A percentile compares a stretch with the other conserved stretches of the same genome.
Conservation (phyloP, 805 yeast species). For the Tetrapisispora iriomotensis region DNA sequence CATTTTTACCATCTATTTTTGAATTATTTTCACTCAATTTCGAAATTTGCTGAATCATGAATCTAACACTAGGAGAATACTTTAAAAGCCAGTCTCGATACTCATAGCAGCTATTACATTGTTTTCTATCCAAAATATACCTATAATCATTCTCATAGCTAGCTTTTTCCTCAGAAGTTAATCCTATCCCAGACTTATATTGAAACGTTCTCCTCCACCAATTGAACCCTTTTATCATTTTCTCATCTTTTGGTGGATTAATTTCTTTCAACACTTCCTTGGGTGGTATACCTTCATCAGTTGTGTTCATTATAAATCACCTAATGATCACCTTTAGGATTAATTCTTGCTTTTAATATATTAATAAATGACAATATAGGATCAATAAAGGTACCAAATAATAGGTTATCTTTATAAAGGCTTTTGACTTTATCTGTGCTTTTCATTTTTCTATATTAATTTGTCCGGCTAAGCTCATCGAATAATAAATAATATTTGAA, state of each 20-base stretch:
- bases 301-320: too few species aligned
- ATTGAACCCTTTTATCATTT: constrained; percentile 42
- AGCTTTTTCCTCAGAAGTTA: constrained; percentile 39
- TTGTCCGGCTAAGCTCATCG: too few species aligned
- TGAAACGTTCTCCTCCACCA: constrained; percentile 75
- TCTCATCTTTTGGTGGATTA: neutral
- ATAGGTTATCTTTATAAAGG: too few species aligned
- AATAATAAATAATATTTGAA: too few species aligned
- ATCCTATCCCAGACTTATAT: constrained; percentile 62
- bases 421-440: too few species aligned
- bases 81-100: constrained; percentile 70
- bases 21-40: constrained; percentile 34
- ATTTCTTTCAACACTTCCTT: neutral
- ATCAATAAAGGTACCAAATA: too few species aligned
- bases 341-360: too few species aligned
- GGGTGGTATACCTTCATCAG: neutral
- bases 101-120: constrained; percentile 64
- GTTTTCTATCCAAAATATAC: constrained; percentile 36
- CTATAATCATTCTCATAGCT: constrained; percentile 49
- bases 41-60: constrained; percentile 75
- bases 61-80: constrained; percentile 76
- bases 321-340: too few species aligned
- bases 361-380: too few species aligned
- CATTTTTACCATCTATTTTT: constrained; percentile 7
- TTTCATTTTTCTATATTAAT: too few species aligned